A percentile compares a stretch with the other conserved stretches of the same genome.
These are phyloP conservation scores for Globisporangium nodosum DNA, from an alignment of 352 stramenopile species.

Conservation along the genomic window DNA sequence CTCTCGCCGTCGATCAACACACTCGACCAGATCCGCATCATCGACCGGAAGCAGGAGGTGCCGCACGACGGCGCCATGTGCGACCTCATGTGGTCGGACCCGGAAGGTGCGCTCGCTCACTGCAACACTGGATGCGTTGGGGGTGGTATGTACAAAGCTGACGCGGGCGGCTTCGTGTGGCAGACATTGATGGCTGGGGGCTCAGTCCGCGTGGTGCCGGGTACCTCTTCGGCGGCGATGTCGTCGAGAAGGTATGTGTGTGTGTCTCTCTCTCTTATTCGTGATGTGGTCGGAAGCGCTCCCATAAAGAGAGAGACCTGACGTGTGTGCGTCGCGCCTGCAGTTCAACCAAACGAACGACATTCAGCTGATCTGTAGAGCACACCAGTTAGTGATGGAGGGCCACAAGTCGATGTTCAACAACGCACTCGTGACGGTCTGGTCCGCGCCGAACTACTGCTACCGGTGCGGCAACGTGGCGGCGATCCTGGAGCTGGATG, in stretches of 20 bases:
- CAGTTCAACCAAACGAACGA: conserved; percentile 98
- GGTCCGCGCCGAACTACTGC: conserved; percentile 99
- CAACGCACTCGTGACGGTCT: conserved; percentile 97
- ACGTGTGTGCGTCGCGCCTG: neutral
- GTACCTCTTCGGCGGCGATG: conserved; percentile 98
- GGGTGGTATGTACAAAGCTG: neutral
- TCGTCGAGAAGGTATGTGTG: conserved; percentile 89
- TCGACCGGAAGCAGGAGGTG: conserved; percentile 98
- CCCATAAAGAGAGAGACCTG: too few species aligned
- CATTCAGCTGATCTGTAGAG: conserved; percentile 96
- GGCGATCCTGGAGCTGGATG: conserved; percentile 97
- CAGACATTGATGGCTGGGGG: conserved; percentile 98
- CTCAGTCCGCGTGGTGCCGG: conserved; percentile 95
- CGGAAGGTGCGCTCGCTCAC: conserved; percentile 61
- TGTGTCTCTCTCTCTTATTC: too few species aligned
- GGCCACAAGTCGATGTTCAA: conserved; percentile 96
- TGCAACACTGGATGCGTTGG: neutral
- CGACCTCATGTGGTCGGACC: conserved; percentile 95
- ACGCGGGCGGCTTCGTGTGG: conserved; percentile 23
- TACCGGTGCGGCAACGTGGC: conserved; percentile 98
- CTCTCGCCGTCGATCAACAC: conserved; percentile 92
- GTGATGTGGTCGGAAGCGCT: too few species aligned
- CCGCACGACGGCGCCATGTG: conserved; percentile 99
- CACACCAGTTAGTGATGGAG: conserved; percentile 96
- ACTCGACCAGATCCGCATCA: conserved; percentile 86